Evolutionary conservation across 75 land plant species (phyloP).

Genomic region (Selaginella tamariscina): DNA sequence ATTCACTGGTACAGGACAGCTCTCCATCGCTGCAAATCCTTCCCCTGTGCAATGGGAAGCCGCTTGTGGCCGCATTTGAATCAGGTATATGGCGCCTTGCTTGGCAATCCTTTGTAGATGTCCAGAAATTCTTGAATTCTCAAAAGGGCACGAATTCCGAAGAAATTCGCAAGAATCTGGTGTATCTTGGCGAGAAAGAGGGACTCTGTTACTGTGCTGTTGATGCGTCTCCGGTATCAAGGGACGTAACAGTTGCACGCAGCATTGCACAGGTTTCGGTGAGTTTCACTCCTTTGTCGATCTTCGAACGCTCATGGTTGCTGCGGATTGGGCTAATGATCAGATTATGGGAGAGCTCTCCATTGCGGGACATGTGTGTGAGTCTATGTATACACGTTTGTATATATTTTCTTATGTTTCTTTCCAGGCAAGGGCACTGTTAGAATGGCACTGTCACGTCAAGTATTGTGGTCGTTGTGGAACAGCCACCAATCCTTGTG

Average conservation of each 20-base stretch:
- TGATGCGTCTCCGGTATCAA: conserved; percentile 24
- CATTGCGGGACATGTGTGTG: conserved; percentile 78
- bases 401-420: not conserved
- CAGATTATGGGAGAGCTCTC: conserved; percentile 61
- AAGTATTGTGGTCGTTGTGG: conserved; percentile 7
- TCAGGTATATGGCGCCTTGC: conserved; percentile 45
- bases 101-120: conserved; percentile 35
- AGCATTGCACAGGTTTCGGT: conserved; percentile 10
- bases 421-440: not conserved
- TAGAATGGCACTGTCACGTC: conserved; percentile 2
- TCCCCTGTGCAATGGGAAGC: conserved; percentile 59
- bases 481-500: not conserved
- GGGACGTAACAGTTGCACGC: not conserved
- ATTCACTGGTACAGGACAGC: conserved; percentile 29
- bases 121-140: conserved; percentile 10
- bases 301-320: conserved; percentile 76
- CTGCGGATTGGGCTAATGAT: conserved; percentile 50
- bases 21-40: conserved; percentile 30
- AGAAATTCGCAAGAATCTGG: conserved; percentile 29
- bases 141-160: not conserved
- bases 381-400: not conserved
- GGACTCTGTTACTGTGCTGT: conserved; percentile 56
- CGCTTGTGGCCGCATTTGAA: conserved; percentile 34
- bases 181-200: conserved; percentile 51
- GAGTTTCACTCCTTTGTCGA: conserved; percentile 64